phyloP scores from a whole-genome alignment of 108 stramenopile species.

The Fragilariopsis cylindrus region DNA sequence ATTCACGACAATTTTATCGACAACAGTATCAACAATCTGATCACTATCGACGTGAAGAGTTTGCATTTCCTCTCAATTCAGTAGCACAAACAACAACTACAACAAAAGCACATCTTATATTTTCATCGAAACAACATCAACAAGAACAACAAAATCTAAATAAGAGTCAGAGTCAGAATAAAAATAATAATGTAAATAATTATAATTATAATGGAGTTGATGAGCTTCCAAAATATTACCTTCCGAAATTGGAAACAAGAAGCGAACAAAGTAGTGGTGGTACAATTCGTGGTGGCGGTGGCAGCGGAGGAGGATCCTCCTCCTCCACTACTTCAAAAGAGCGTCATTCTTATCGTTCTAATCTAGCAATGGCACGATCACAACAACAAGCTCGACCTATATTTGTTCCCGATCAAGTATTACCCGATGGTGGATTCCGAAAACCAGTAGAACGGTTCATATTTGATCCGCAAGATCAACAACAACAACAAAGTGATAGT shows the following conservation, averaged over 20 bases:
- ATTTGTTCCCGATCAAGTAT: constrained; percentile 16
- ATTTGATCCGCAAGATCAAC: constrained; percentile 1
- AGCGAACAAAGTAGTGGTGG: constrained; percentile 2
- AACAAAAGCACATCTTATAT: background rate
- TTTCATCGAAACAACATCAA: too few relatives aligned
- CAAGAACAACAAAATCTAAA: background rate
- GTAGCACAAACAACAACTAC: background rate
- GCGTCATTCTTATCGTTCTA: constrained; percentile 8
- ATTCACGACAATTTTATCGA: constrained; percentile 5
- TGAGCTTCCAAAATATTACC: constrained; percentile 18
- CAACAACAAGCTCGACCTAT: constrained; percentile 14
- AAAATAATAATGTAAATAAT: background rate
- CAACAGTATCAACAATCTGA: background rate
- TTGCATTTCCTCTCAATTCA: constrained; percentile 15
- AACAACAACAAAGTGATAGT: background rate
- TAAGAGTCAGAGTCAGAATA: background rate
- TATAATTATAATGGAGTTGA: background rate
- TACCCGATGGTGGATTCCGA: constrained; percentile 5
- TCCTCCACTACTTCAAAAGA: background rate
- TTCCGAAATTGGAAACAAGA: background rate
- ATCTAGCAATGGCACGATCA: constrained; percentile 34
- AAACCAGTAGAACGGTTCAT: constrained; percentile 17
- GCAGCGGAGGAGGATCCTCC: background rate
- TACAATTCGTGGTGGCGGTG: background rate
- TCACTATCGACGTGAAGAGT: constrained; percentile 20